Evolutionary conservation across 148 eudicot species (phyloP), one percentile per base, ranked within the genome.

Genomic region (Arctostaphylos glauca): DNA sequence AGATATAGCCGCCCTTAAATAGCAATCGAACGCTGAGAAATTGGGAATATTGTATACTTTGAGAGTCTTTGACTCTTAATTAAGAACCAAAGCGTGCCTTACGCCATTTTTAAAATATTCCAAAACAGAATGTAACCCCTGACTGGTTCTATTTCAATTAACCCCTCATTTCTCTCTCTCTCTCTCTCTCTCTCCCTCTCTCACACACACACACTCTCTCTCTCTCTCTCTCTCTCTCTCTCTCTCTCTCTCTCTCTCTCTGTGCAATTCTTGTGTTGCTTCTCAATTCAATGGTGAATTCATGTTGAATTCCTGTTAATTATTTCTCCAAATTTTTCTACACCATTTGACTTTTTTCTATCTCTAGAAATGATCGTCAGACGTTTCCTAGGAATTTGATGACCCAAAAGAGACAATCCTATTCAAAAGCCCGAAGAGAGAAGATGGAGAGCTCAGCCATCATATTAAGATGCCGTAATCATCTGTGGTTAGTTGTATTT

Each of bases 401-500:
- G 86, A 54, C 2, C 55, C 67, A 81, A 4, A 25, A 10, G 78
- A 81, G 78, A 81, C 41, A 14, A 9, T 10, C n/a, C 48, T 41
- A 2, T 3, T 3, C 66, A n/a, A 70, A 48, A 56, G 46, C 68
- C n/a, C 74, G 53, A 48, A 12, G 74, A 21, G 50, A 76, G 21
- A 70, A 31, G 66, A 84, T 86, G 86, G 81, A 86, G 16, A 73
- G 68, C n/a, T 47, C 78, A 50, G 43, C 23, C 48, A 21, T n/a
- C 9, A 15, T 66, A 66, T 13, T 79, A 5, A 83, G 74, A 76
- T 83, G 80, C 64, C 86, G 90, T 48, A 83, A 77, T 49, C 83
- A 85, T 21, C n/a, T 86, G 47, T 90, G 89, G 92, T 80, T 85
- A 5, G 77, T 88, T 6, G 83, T 84, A 49, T 81, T 85, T 46